Evolutionary conservation across 192 early-diverging fungal species (phyloP), one percentile per base, ranked within the genome.

Genomic region (Helicostylum pulchrum): DNA sequence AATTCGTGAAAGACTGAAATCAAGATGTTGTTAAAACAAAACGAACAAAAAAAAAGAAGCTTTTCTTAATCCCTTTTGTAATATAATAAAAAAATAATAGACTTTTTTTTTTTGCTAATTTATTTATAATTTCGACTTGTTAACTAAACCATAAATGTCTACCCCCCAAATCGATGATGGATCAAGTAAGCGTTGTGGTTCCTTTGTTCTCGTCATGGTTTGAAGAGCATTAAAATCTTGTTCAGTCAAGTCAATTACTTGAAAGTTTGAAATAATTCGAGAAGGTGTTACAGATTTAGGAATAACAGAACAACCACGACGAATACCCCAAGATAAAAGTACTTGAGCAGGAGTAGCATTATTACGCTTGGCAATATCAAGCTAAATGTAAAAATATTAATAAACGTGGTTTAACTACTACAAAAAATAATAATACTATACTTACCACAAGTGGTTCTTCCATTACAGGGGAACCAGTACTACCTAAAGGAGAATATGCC

Each of bases 401-500:
- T 20, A 39, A 31, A 50, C 9, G 30, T 51, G 11, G 0, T 31
- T 20, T 20, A 52, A 39, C 7, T 15, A 42, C 11, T 31, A 15
- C 10, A 62, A 17, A 62, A 20, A n/a, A n/a, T n/a, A n/a, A n/a
- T n/a, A n/a, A 7, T 26, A 51, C 8, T 63, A 52, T 21, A 26
- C 45, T 64, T 71, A 71, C 70, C 45, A 71, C 47, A 26, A 61
- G 20, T 14, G 56, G 49, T 11, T 72, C 71, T 14, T 59, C 7
- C 52, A 67, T 44, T 26, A 72, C 44, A 58, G 64, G 64, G 19
- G 60, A 57, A 32, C 61, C 50, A 11, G 65, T 67, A 32, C 56
- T 61, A n/a, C 93, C 93, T 11, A 95, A 77, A 17, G 94, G 93
- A 31, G 86, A 89, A 80, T 94, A 95, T 1, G 87, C 94, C 15